These are phyloP conservation scores for Testicularia cyperi DNA, from an alignment of 1,284 basidiomycete genomes.

Conservation along the genomic window DNA sequence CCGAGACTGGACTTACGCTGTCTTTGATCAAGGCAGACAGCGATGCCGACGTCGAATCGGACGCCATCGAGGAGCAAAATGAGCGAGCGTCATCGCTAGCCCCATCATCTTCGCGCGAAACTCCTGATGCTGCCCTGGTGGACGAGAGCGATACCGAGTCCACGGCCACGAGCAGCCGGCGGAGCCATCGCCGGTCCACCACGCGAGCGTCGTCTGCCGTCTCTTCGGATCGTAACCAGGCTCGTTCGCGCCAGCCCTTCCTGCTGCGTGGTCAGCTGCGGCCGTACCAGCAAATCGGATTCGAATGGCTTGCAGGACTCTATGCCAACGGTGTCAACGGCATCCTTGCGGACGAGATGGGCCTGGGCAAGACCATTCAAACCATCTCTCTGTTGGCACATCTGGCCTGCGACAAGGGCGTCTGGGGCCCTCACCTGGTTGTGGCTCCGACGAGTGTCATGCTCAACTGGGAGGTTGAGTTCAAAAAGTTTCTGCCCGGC, in stretches of 20 bases:
- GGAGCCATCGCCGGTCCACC: conserved; percentile 25
- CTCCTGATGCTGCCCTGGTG: conserved; percentile 9
- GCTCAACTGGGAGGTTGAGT: conserved; percentile 98
- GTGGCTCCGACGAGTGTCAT: conserved; percentile 93
- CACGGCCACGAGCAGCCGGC: conserved; percentile 13
- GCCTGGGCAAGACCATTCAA: conserved; percentile 87
- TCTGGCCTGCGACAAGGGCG: conserved; percentile 87
- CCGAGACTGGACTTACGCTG: too few relatives aligned
- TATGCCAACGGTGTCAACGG: conserved; percentile 87
- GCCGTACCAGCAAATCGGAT: conserved; percentile 88
- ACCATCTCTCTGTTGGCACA: conserved; percentile 90
- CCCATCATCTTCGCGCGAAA: too few relatives aligned
- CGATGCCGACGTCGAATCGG: conserved; percentile 5
- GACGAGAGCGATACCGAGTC: conserved; percentile 28
- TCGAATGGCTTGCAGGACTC: conserved; percentile 91
- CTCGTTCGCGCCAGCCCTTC: conserved; percentile 68
- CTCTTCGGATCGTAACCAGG: conserved; percentile 19
- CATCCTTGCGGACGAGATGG: conserved; percentile 72
- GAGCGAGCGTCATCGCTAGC: too few relatives aligned
- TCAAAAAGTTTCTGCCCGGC: conserved; percentile 94
- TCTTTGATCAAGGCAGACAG: not conserved
- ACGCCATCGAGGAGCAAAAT: conserved; percentile 3
- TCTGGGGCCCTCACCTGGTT: conserved; percentile 96
- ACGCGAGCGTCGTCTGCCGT: conserved; percentile 61
- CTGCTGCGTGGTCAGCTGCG: conserved; percentile 83